Percentiles rank a stretch among this genome's conserved stretches.
These are phyloP conservation scores for Diaporthe ilicicola DNA, from an alignment of 2,329 filamentous ascomycete genomes.

Conservation along the genomic window DNA sequence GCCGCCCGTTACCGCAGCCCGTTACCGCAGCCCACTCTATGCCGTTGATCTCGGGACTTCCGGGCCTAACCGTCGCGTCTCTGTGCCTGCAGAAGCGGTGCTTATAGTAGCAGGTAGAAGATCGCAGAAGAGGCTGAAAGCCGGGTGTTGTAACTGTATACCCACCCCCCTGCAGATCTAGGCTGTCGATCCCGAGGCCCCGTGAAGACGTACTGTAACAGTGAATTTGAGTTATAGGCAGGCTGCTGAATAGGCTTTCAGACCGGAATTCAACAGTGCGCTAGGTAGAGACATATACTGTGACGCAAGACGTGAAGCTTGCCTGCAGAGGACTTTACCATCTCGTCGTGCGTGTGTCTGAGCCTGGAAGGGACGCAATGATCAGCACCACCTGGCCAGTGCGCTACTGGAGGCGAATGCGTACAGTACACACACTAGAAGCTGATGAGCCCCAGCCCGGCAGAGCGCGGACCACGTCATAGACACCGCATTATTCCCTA, in stretches of 20 bases:
- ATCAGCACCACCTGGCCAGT: background rate
- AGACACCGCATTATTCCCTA: background rate
- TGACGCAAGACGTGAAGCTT: too few relatives aligned
- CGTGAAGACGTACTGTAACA: background rate
- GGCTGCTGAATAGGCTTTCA: too few relatives aligned
- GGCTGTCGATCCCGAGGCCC: background rate
- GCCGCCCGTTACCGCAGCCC: background rate
- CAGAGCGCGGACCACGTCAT: background rate
- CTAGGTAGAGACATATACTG: too few relatives aligned
- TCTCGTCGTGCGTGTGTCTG: too few relatives aligned
- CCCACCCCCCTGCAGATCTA: constrained; percentile 6
- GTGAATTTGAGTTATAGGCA: too few relatives aligned
- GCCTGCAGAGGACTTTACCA: too few relatives aligned
- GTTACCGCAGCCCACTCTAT: background rate
- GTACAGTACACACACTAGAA: too few relatives aligned
- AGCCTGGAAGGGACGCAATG: background rate
- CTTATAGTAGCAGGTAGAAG: too few relatives aligned
- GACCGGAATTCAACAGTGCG: too few relatives aligned
- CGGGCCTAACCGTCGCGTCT: background rate
- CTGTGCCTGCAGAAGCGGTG: too few relatives aligned
- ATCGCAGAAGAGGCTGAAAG: background rate
- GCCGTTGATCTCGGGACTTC: background rate
- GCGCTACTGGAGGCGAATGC: too few relatives aligned
- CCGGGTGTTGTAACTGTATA: background rate
- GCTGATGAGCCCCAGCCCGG: background rate